These are phyloP conservation scores for Golubevia pallescens DNA, from an alignment of 1,284 basidiomycete species.

Conservation along the genomic window DNA sequence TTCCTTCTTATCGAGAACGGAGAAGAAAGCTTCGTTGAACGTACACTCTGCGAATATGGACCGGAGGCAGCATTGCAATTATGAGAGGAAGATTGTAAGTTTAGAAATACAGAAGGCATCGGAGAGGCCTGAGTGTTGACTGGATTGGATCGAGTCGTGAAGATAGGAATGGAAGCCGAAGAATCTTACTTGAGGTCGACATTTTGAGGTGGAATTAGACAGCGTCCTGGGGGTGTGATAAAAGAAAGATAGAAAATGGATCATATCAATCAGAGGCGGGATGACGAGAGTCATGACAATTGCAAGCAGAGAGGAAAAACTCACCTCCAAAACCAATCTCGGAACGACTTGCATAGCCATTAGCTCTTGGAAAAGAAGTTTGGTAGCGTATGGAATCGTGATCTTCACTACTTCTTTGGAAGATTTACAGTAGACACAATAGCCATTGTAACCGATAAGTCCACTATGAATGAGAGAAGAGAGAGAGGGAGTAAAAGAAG, in stretches of 20 bases:
- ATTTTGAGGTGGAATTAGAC: background rate
- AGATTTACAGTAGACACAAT: constrained; percentile 50
- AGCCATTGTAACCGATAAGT: constrained; percentile 61
- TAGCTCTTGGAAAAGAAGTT: constrained; percentile 60
- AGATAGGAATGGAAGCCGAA: too few species aligned
- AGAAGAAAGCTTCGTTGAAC: too few species aligned
- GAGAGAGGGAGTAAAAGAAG: background rate
- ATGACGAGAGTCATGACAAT: background rate
- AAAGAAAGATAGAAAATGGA: background rate
- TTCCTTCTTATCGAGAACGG: too few species aligned
- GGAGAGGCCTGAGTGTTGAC: too few species aligned
- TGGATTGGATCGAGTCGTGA: too few species aligned
- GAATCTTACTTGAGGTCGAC: too few species aligned
- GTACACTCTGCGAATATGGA: too few species aligned
- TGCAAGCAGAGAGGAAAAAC: constrained; percentile 12
- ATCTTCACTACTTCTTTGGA: constrained; percentile 54
- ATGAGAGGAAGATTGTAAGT: too few species aligned
- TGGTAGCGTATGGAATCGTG: constrained; percentile 61
- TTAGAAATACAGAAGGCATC: too few species aligned
- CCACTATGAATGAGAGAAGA: constrained; percentile 20
- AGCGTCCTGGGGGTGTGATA: background rate
- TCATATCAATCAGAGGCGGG: background rate
- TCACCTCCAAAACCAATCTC: constrained; percentile 45
- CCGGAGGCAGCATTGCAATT: too few species aligned
- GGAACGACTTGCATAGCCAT: constrained; percentile 63